phyloP scores from a whole-genome alignment of 768 basidiomycete genomes.

The Pulveroboletus sp. region DNA sequence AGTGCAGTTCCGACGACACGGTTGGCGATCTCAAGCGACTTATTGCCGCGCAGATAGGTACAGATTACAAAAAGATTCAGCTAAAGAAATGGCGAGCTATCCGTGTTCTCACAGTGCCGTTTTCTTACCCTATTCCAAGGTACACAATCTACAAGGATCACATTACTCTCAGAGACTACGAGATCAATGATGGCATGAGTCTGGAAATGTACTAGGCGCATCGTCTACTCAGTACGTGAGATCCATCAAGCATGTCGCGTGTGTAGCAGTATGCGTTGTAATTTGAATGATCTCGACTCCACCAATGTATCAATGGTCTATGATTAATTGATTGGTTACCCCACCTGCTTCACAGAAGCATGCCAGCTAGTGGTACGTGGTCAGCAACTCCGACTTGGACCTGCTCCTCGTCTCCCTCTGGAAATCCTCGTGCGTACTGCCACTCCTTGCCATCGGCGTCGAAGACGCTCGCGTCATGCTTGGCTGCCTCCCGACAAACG shows the following conservation, averaged over 20 bases:
- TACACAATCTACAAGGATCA: constrained; percentile 96
- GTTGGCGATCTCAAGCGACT: constrained; percentile 97
- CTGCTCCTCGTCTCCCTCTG: constrained; percentile 8
- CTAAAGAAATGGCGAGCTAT: constrained; percentile 90
- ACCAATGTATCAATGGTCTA: neutral
- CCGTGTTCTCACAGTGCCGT: neutral
- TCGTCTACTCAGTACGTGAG: no score
- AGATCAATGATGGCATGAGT: constrained; percentile 92
- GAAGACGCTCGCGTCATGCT: constrained; percentile 17
- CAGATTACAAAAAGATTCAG: constrained; percentile 79
- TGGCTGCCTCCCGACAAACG: constrained; percentile 26
- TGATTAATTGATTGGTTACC: neutral
- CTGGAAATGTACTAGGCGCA: constrained; percentile 79
- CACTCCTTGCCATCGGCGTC: constrained; percentile 11
- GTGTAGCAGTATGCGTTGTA: constrained; percentile 12
- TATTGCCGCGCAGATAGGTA: constrained; percentile 95
- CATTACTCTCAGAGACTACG: constrained; percentile 88
- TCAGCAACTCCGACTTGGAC: constrained; percentile 20
- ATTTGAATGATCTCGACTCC: neutral
- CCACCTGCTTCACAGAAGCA: neutral
- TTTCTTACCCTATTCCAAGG: constrained; percentile 43
- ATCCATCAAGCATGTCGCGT: constrained; percentile 10
- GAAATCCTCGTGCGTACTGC: neutral
- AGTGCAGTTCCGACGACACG: constrained; percentile 93
- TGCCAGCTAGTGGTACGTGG: neutral